Conservation (phyloP, 257 asterid genomes). For the Mentha longifolia region DNA sequence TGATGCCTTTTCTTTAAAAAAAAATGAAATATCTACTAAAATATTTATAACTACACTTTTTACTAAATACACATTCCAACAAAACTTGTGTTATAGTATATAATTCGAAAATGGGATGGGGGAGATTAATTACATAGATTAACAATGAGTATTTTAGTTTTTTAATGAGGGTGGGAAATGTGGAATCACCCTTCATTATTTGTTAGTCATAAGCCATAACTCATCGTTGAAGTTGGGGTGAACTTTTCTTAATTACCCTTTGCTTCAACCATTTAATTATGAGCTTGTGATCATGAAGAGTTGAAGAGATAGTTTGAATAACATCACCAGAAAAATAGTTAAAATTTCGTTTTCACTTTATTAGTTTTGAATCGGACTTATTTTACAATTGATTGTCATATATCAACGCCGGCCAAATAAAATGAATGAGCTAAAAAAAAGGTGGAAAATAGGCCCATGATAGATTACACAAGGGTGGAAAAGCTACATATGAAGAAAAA, state of each 20-base stretch:
- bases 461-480: not conserved
- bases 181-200: too few relatives aligned
- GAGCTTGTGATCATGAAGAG: too few relatives aligned
- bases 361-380: constrained; percentile 2
- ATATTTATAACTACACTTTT: too few relatives aligned
- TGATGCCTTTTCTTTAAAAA: too few relatives aligned
- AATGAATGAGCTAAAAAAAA: constrained; percentile 3
- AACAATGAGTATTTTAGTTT: too few relatives aligned
- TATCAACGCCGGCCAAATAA: not conserved
- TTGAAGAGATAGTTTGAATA: not conserved
- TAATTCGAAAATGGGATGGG: too few relatives aligned
- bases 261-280: not conserved
- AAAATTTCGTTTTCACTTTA: constrained; percentile 3
- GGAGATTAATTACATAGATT: too few relatives aligned
- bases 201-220: too few relatives aligned
- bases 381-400: constrained; percentile 32
- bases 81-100: too few relatives aligned
- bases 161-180: too few relatives aligned
- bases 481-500: not conserved
- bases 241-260: not conserved
- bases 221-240: not conserved
- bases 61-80: too few relatives aligned
- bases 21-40: too few relatives aligned
- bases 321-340: not conserved
- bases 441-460: not conserved